Evolutionary conservation across 2,329 filamentous ascomycete genomes (phyloP), one percentile per base, ranked within the genome.

Genomic region (Paracamarosporium sp.): DNA sequence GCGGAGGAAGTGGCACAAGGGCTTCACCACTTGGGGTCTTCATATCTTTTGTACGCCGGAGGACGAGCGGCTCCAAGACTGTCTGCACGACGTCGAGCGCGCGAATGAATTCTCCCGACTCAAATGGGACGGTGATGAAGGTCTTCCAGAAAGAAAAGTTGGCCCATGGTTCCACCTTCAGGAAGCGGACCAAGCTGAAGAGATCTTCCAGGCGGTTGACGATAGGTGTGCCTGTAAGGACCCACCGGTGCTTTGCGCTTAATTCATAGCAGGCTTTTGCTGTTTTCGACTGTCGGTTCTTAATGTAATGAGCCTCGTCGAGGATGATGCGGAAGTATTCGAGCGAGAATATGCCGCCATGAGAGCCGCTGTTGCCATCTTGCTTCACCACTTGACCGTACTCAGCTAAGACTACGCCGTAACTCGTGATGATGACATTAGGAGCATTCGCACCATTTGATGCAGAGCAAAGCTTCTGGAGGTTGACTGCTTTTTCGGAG

Each of bases 91-190:
- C 95, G 72, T 98, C 95, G 7, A 99, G 82, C 0, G 95, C 95
- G 4, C 93, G 89, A 65, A 97, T 87, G 72, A 96, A 97, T 62
- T 99, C 91, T 65, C 95, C 95, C 0, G 92, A 94, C 75, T 99
- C 95, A 63, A 99, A 99, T 0, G 95, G 95, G 1, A 96, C 89
- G 0, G 95, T 99, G 71, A 99, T 98, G 74, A 99, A 99, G 0
- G 95, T 98, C 73, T 93, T 93, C 95, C 95, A 99, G 79, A 97
- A 99, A 0, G 93, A 97, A 76, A 99, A 99, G 75, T 98, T 98
- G 70, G 90, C 95, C 95, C 95, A 99, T 0, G 95, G 95, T 73
- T 98, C 94, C 4, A 99, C 95, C 55, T 92, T 89, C 11, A 99
- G 81, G 78, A 98, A 99, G 3, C 92, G 88, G 12, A 98, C 92